Evolutionary conservation across 805 yeast genomes (phyloP).

Genomic region (Ogataea pini): DNA sequence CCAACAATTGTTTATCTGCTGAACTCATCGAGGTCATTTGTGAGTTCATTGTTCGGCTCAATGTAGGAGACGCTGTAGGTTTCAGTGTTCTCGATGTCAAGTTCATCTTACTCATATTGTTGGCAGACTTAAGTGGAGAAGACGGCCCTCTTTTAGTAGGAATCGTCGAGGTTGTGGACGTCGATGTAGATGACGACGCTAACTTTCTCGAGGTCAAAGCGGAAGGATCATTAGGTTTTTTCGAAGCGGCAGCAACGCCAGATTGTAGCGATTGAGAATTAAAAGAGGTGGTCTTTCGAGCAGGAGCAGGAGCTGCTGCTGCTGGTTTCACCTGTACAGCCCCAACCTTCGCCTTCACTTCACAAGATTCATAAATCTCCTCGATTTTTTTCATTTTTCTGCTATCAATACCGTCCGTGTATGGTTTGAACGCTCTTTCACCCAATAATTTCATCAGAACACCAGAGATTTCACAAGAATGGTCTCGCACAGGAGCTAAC

Average conservation of each 20-base stretch:
- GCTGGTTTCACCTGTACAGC: background rate
- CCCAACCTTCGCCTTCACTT: constrained; percentile 47
- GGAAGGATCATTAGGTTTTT: constrained; percentile 10
- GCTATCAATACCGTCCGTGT: constrained; percentile 70
- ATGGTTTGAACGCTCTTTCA: constrained; percentile 58
- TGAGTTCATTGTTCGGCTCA: constrained; percentile 21
- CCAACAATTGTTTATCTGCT: constrained; percentile 47
- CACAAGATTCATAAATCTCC: constrained; percentile 55
- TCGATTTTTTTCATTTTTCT: constrained; percentile 65
- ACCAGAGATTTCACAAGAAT: constrained; percentile 77
- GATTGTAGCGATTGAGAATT: constrained; percentile 4
- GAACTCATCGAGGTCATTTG: constrained; percentile 18
- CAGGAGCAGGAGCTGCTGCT: constrained; percentile 3
- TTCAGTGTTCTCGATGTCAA: constrained; percentile 32
- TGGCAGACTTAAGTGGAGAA: constrained; percentile 56
- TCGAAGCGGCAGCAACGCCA: constrained; percentile 5
- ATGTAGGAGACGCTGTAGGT: constrained; percentile 18
- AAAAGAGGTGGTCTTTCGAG: background rate
- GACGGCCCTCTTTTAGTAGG: constrained; percentile 73
- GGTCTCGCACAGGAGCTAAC: constrained; percentile 78
- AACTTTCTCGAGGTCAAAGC: constrained; percentile 16
- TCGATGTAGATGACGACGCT: constrained; percentile 13
- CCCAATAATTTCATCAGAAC: constrained; percentile 83
- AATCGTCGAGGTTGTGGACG: constrained; percentile 29
- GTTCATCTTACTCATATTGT: constrained; percentile 23